Conservation (phyloP, 768 basidiomycete species). For the Ramaria rubella region DNA sequence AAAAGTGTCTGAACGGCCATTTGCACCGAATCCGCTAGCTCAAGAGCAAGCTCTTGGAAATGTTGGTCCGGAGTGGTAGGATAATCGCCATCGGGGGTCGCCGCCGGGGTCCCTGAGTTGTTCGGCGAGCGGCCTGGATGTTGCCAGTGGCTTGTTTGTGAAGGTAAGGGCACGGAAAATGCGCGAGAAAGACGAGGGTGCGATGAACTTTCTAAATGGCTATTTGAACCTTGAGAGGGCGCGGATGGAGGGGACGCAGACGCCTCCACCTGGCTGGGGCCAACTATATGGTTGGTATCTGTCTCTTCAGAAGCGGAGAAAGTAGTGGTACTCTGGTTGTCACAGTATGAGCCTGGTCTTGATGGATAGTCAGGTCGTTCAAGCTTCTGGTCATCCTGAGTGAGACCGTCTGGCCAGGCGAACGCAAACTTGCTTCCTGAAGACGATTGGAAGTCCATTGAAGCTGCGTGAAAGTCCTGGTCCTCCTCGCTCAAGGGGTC, state of each 20-base stretch:
- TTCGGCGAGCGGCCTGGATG: conserved; percentile 49
- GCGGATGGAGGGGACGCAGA: not conserved
- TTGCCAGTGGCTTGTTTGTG: conserved; percentile 67
- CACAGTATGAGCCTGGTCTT: not conserved
- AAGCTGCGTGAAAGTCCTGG: not conserved
- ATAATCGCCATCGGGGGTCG: conserved; percentile 18
- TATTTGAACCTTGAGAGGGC: not conserved
- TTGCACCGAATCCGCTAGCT: conserved; percentile 88
- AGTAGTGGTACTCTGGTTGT: not conserved
- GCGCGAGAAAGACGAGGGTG: conserved; percentile 70
- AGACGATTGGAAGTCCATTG: not conserved
- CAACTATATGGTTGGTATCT: not conserved
- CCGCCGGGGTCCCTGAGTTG: conserved; percentile 14
- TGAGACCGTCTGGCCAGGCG: not conserved
- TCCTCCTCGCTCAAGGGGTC: not conserved
- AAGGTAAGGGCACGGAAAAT: conserved; percentile 73
- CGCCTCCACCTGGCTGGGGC: not conserved
- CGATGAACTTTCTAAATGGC: conserved; percentile 17
- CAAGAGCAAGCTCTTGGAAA: conserved; percentile 68
- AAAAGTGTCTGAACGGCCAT: conserved; percentile 87
- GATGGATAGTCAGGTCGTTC: not conserved
- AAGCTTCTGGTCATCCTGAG: not conserved
- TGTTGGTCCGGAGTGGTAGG: conserved; percentile 28
- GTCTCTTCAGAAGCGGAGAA: not conserved
- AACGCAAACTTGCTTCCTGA: not conserved